Base-by-base conservation (phyloP, 495 filamentous ascomycete species). In the Aspergillus olivimuriae region DNA sequence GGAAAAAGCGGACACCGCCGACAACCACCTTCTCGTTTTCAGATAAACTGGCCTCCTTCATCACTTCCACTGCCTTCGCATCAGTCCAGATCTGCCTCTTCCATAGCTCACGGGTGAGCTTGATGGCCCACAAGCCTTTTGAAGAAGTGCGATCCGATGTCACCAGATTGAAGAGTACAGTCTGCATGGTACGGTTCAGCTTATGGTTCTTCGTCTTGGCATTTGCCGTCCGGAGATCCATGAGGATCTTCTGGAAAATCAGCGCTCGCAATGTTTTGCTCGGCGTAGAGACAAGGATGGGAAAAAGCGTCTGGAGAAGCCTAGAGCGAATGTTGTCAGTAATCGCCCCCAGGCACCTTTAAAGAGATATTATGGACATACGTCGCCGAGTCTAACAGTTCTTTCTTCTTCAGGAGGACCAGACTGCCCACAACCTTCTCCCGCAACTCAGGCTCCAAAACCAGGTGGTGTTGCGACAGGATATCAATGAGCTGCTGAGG, bases 401-500 rank as follows among this genome's bases (percentile, higher is more conserved):
- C 88, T 65, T 98, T 98, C 56, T 91, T 87, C 39, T 86, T 76
- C 41, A 97, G 62, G 26, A 99, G 70, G 17, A 90, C 84, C 50
- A 99, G 68, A 59, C 87, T 94, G 22, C 88, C 87, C 1, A 97
- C 91, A 43, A 97, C 75, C 73, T 97, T 97, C 56, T 96, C 94
- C 8, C 94, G 75, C 40, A 97, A 63, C 26, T 96, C 89, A 15
- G 75, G 66, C 55, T 90, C 82, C 16, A 99, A 70, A 2, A 80
- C 73, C 19, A 80, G 76, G 70, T 97, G 91, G 60, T 97, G 86
- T 24, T 81, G 70, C 39, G 75, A 77, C 31, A 99, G 66, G 48
- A 97, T 79, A 28, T 82, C 73, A 46, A 85, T 86, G 16, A 99
- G 72, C 50, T 95, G 85, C 40, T 84, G 76, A 12, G 87, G 81